phyloP scores from a whole-genome alignment of 78 protist species.

The slime mould (Dictyostelium discoideum) region DNA sequence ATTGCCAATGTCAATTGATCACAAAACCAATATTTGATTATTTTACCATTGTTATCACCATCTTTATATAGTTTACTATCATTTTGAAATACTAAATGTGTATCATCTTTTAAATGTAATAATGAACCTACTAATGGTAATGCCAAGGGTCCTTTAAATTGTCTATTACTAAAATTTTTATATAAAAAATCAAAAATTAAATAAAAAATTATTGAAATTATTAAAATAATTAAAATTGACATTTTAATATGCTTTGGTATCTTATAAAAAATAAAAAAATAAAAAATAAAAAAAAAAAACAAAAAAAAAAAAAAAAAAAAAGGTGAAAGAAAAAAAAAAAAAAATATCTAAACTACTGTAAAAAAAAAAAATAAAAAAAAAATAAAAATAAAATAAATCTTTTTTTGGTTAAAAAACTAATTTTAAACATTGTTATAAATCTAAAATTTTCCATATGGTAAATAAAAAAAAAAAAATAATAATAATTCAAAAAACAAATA shows the following conservation, averaged over 20 bases:
- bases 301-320: neutral
- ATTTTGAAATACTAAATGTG: conserved; percentile 2
- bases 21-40: conserved; percentile 1
- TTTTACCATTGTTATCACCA: neutral
- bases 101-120: neutral
- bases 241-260: neutral
- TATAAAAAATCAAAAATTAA: neutral
- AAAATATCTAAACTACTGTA: neutral
- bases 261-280: no score
- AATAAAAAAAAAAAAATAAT: no score
- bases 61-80: neutral
- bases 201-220: neutral
- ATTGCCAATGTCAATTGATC: neutral
- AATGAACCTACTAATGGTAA: neutral
- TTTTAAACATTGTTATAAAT: neutral
- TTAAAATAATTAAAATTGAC: neutral
- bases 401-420: neutral
- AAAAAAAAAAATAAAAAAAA: no score
- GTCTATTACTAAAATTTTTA: neutral
- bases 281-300: neutral
- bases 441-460: neutral
- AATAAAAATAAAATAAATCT: no score
- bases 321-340: neutral
- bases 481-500: no score
- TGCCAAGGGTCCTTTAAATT: neutral